phyloP scores from a whole-genome alignment of 306 rosid genomes.

The Quercus ilex region DNA sequence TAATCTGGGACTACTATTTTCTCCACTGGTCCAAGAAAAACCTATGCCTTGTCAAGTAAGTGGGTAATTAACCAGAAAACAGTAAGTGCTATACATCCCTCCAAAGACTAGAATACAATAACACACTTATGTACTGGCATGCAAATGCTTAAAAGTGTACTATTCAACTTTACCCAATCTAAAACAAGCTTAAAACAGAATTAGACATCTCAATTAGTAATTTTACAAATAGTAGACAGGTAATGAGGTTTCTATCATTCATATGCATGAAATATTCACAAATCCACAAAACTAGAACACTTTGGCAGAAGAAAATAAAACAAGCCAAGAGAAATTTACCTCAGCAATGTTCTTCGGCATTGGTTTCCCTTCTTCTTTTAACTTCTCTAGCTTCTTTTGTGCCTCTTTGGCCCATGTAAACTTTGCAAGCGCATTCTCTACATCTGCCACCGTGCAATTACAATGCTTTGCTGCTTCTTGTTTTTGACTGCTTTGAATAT shows the following conservation, averaged over 20 bases:
- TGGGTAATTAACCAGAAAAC: neutral
- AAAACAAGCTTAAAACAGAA: neutral
- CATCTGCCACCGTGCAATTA: constrained; percentile 72
- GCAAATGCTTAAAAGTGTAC: neutral
- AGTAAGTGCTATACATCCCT: neutral
- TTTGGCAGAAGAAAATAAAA: constrained; percentile 3
- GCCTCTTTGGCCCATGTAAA: constrained; percentile 92
- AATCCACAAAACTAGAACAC: neutral
- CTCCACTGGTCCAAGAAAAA: neutral
- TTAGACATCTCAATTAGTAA: neutral
- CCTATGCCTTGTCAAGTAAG: neutral
- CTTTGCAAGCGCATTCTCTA: constrained; percentile 83
- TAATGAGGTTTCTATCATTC: neutral
- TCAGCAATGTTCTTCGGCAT: constrained; percentile 66
- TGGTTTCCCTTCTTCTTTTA: constrained; percentile 89
- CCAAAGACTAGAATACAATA: neutral
- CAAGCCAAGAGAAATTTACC: constrained; percentile 31
- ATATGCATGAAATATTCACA: neutral
- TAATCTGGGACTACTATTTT: neutral
- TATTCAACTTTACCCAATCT: neutral
- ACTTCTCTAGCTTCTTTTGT: constrained; percentile 64
- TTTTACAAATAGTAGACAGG: neutral
- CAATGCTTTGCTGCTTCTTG: constrained; percentile 84
- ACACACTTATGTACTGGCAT: neutral
- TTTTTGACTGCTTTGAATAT: constrained; percentile 54